Conservation (phyloP, 1,284 basidiomycete species). For the Mrakiaceae sp. region DNA sequence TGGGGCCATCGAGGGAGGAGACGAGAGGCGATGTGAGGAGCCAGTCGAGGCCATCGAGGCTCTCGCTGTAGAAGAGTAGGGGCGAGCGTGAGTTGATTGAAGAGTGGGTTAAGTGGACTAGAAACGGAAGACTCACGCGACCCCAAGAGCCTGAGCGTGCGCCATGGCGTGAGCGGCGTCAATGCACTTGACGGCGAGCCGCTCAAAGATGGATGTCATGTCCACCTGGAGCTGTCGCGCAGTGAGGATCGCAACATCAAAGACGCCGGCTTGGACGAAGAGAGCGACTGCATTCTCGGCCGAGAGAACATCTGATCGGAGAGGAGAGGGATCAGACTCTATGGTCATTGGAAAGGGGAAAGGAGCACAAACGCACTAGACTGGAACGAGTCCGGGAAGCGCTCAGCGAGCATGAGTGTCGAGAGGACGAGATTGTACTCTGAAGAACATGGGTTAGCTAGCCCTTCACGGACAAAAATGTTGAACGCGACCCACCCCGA, state of each 20-base stretch:
- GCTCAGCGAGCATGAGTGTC: slow-evolving; percentile 59
- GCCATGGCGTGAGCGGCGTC: slow-evolving; percentile 29
- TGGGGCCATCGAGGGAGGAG: slow-evolving; percentile 68
- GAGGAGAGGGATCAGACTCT: not conserved
- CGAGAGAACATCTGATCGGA: slow-evolving; percentile 39
- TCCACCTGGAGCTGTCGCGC: slow-evolving; percentile 70
- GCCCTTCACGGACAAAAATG: no score
- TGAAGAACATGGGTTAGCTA: no score
- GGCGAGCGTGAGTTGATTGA: slow-evolving; percentile 31
- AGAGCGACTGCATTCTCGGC: slow-evolving; percentile 65
- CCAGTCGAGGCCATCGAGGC: slow-evolving; percentile 57
- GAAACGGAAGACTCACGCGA: slow-evolving; percentile 9
- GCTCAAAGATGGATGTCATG: slow-evolving; percentile 51
- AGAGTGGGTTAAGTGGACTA: slow-evolving; percentile 39
- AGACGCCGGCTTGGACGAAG: slow-evolving; percentile 66
- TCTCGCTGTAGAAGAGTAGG: slow-evolving; percentile 40
- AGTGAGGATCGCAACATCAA: slow-evolving; percentile 65
- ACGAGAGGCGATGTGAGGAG: slow-evolving; percentile 61
- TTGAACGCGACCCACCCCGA: slow-evolving; percentile 28
- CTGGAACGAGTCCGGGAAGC: slow-evolving; percentile 45
- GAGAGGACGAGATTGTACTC: slow-evolving; percentile 73
- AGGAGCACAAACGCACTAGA: slow-evolving; percentile 36
- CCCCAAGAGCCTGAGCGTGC: slow-evolving; percentile 4
- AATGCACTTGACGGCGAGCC: slow-evolving; percentile 67
- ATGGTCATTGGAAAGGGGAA: not conserved